These are phyloP conservation scores for Penicillium canariense DNA, from an alignment of 495 filamentous ascomycete species.

Conservation along the genomic window DNA sequence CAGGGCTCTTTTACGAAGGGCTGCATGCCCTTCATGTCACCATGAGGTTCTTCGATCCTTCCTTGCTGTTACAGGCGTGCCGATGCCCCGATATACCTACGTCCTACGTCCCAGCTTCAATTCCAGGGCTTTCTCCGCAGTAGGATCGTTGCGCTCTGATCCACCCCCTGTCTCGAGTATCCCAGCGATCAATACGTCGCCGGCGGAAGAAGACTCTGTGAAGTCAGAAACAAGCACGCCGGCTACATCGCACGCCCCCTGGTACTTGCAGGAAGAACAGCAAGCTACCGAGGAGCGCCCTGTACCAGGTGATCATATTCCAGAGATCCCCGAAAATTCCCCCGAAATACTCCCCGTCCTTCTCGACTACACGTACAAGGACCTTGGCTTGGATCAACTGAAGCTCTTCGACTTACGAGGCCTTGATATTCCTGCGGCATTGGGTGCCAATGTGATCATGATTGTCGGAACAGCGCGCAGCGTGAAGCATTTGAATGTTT, in stretches of 20 bases:
- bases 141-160: conserved; percentile 22
- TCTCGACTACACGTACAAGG: conserved; percentile 73
- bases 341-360: conserved; percentile 71
- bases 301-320: conserved; percentile 64
- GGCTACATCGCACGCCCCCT: conserved; percentile 52
- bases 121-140: conserved; percentile 27
- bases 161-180: conserved; percentile 17
- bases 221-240: conserved; percentile 8
- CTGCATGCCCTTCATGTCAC: conserved; percentile 29
- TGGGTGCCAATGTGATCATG: conserved; percentile 89
- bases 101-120: conserved; percentile 17
- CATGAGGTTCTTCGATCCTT: conserved; percentile 29
- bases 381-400: conserved; percentile 79
- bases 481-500: conserved; percentile 90
- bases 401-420: conserved; percentile 75
- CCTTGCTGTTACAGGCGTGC: conserved; percentile 20
- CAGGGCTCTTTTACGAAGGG: conserved; percentile 26
- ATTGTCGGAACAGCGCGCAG: conserved; percentile 88
- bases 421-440: conserved; percentile 79
- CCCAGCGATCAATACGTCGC: conserved; percentile 14
- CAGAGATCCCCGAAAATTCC: conserved; percentile 69
- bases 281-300: conserved; percentile 45
- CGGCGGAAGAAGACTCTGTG: conserved; percentile 5
- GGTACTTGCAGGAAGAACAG: conserved; percentile 80
- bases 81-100: conserved; percentile 19